Percentiles rank a stretch among this genome's conserved stretches.
These are phyloP conservation scores for Pyrenophora teres DNA, from an alignment of 2,329 filamentous ascomycete genomes.

Conservation along the genomic window DNA sequence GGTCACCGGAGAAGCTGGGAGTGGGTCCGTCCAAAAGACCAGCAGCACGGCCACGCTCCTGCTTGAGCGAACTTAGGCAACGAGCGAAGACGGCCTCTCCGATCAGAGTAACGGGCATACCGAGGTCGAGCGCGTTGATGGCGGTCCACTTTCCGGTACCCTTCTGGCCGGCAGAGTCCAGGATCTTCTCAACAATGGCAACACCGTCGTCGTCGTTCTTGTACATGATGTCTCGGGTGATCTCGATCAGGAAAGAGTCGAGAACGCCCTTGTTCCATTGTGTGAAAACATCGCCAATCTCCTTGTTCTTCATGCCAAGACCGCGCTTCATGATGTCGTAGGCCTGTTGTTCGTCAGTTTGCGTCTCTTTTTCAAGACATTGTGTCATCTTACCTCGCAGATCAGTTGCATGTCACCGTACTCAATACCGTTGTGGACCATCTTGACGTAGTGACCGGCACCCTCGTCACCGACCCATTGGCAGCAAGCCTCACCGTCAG, in stretches of 20 bases:
- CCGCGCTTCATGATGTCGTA: slow-evolving; percentile 99
- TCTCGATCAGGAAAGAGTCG: slow-evolving; percentile 97
- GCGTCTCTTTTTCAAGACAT: neutral
- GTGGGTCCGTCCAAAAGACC: slow-evolving; percentile 76
- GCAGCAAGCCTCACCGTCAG: slow-evolving; percentile 94
- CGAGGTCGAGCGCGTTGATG: slow-evolving; percentile 97
- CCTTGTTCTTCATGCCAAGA: slow-evolving; percentile 84
- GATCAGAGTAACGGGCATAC: slow-evolving; percentile 97
- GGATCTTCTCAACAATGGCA: slow-evolving; percentile 95
- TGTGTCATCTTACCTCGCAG: slow-evolving; percentile 73
- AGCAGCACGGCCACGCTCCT: slow-evolving; percentile 83
- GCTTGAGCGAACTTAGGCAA: slow-evolving; percentile 93
- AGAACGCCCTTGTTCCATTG: slow-evolving; percentile 99
- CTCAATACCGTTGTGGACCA: slow-evolving; percentile 99
- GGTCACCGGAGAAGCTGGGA: slow-evolving; percentile 85
- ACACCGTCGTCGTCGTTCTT: slow-evolving; percentile 94
- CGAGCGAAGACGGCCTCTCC: slow-evolving; percentile 95
- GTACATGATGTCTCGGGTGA: slow-evolving; percentile 98
- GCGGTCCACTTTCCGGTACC: slow-evolving; percentile 99
- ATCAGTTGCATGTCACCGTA: slow-evolving; percentile 99
- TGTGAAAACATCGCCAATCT: slow-evolving; percentile 92
- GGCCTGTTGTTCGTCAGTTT: slow-evolving; percentile 62
- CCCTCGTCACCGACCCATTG: slow-evolving; percentile 99
- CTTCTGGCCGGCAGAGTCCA: slow-evolving; percentile 98
- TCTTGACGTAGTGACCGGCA: slow-evolving; percentile 99